These are phyloP conservation scores for Aspergillus novofumigatus DNA, from an alignment of 2,329 filamentous ascomycete species.

Conservation along the genomic window DNA sequence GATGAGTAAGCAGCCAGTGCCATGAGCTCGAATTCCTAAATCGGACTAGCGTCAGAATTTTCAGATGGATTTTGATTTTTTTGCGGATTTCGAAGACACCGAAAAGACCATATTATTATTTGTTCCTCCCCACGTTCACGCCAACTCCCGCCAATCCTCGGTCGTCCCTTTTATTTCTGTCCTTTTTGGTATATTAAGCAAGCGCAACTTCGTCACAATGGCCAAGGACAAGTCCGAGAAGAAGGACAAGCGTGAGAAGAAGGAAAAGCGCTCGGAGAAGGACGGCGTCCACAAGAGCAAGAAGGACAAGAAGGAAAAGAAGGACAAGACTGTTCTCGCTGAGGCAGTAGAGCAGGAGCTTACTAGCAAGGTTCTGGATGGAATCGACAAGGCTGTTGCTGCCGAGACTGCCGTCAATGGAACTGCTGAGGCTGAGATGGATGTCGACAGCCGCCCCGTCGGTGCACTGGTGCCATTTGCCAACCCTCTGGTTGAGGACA, in stretches of 20 bases:
- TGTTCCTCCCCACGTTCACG: conserved; percentile 19
- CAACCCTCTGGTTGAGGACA: conserved; percentile 48
- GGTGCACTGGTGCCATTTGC: conserved; percentile 49
- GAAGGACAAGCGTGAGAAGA: conserved; percentile 44
- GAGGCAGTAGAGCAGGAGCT: conserved; percentile 40
- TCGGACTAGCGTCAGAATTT: conserved; percentile 34
- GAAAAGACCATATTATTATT: conserved; percentile 10
- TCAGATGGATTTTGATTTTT: conserved; percentile 31
- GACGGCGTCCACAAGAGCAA: conserved; percentile 44
- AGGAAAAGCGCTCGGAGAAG: conserved; percentile 44
- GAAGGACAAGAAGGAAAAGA: conserved; percentile 46
- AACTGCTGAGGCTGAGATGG: conserved; percentile 25
- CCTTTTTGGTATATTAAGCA: conserved; percentile 4
- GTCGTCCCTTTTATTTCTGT: conserved; percentile 5
- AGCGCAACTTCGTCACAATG: conserved; percentile 31
- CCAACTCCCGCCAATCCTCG: conserved; percentile 11
- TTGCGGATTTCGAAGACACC: conserved; percentile 15
- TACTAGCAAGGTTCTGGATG: conserved; percentile 32
- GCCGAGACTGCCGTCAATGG: conserved; percentile 19
- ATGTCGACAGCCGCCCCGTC: conserved; percentile 32
- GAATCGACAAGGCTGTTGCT: conserved; percentile 28
- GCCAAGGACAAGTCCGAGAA: conserved; percentile 46
- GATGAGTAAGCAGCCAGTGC: conserved; percentile 22
- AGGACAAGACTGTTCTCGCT: conserved; percentile 36
- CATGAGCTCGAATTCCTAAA: conserved; percentile 16